A percentile compares a stretch with the other conserved stretches of the same genome.
Conservation (phyloP, 352 stramenopile species). For the Globisporangium alternatum region DNA sequence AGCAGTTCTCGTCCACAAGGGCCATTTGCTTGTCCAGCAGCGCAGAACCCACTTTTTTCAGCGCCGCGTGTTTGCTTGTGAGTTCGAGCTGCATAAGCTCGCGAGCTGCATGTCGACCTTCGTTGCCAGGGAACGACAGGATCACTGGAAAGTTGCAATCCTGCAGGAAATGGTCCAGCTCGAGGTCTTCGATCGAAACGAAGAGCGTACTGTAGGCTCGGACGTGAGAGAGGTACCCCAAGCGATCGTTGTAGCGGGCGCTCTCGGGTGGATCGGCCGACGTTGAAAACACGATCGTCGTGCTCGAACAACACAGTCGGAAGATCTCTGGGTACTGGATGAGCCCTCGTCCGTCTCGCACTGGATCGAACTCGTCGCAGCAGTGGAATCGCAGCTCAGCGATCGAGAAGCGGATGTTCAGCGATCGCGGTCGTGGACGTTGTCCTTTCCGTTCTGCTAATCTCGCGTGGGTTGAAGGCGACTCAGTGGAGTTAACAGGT, state of each 20-base stretch:
- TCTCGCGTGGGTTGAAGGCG: conserved; percentile 17
- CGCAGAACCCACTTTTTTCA: conserved; percentile 27
- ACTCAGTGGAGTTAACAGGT: conserved; percentile 9
- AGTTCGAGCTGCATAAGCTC: conserved; percentile 35
- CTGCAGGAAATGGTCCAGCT: conserved; percentile 71
- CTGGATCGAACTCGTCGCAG: conserved; percentile 57
- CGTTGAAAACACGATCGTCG: conserved; percentile 50
- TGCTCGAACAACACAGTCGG: conserved; percentile 27
- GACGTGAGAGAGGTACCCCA: conserved; percentile 73
- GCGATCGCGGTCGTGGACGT: conserved; percentile 19
- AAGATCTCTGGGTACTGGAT: conserved; percentile 66
- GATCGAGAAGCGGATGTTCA: conserved; percentile 37
- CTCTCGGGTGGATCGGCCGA: conserved; percentile 49
- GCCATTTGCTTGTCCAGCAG: conserved; percentile 49
- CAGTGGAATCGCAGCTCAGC: conserved; percentile 54
- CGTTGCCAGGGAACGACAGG: conserved; percentile 38
- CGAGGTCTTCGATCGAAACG: conserved; percentile 38
- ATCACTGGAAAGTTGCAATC: conserved; percentile 76
- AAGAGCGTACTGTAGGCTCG: conserved; percentile 60
- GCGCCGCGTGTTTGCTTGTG: conserved; percentile 32
- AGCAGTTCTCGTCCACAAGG: conserved; percentile 19
- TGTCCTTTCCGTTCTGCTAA: conserved; percentile 11
- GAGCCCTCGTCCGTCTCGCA: conserved; percentile 27
- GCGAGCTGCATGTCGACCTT: conserved; percentile 17
- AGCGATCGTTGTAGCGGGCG: conserved; percentile 33